Conservation (phyloP, 768 basidiomycete genomes). For the Lactarius indigo region DNA sequence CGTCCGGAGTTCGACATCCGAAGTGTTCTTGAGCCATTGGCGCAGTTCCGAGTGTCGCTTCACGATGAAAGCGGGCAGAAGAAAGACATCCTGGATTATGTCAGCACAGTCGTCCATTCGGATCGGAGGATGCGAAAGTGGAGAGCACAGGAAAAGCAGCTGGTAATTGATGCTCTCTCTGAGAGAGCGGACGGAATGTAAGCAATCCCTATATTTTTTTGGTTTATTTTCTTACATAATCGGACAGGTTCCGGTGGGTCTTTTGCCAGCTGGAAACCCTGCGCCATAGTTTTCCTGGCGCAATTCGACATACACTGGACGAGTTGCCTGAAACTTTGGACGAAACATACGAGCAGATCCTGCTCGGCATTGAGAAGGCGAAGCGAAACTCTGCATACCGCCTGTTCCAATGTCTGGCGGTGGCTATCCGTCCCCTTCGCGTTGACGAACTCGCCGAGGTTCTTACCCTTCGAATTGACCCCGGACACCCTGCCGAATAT, state of each 20-base stretch:
- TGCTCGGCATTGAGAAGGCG: not conserved
- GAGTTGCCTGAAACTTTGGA: not conserved
- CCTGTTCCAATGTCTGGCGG: not conserved
- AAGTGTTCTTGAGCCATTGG: not conserved
- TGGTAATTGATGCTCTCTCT: not conserved
- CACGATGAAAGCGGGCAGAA: not conserved
- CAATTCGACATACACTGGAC: not conserved
- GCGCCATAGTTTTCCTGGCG: not conserved
- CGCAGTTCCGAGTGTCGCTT: not conserved
- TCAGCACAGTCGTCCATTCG: not conserved
- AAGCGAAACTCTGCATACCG: not conserved
- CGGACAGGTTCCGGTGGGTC: not conserved
- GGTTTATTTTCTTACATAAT: not conserved
- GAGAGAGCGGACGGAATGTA: conserved; percentile 1
- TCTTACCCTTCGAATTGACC: not conserved
- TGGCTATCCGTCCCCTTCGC: not conserved
- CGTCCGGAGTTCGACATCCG: not conserved
- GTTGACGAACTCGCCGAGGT: not conserved
- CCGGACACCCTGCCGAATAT: not conserved
- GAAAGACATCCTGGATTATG: not conserved
- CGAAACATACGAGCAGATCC: not conserved
- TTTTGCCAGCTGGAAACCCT: not conserved
- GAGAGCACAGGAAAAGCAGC: not conserved
- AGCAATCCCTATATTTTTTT: not conserved
- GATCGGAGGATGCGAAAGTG: conserved; percentile 1